These are phyloP conservation scores for Colletotrichum sojae DNA, from an alignment of 2,329 filamentous ascomycete genomes.

Conservation along the genomic window DNA sequence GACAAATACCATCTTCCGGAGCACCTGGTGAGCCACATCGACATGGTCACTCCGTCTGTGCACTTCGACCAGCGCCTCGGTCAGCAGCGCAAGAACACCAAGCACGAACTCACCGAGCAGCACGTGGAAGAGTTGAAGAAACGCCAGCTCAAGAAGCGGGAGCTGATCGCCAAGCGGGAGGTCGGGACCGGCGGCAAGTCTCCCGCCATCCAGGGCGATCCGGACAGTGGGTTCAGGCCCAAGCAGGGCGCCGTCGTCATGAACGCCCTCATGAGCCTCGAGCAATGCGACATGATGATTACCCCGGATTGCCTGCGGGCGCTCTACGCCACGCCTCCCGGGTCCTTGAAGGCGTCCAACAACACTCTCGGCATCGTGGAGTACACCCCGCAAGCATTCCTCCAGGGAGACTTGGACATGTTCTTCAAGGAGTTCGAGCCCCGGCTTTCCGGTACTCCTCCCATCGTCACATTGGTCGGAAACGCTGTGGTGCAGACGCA, in stretches of 20 bases:
- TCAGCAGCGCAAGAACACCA: constrained; percentile 44
- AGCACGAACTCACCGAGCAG: constrained; percentile 44
- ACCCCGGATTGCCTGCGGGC: constrained; percentile 69
- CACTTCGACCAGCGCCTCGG: constrained; percentile 53
- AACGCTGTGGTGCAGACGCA: constrained; percentile 58
- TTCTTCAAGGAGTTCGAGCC: constrained; percentile 62
- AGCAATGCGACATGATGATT: constrained; percentile 67
- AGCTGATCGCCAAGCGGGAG: constrained; percentile 40
- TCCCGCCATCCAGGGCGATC: constrained; percentile 48
- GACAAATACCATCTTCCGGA: constrained; percentile 58
- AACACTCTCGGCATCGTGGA: constrained; percentile 69
- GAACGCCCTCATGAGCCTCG: constrained; percentile 49
- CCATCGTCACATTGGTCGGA: constrained; percentile 62
- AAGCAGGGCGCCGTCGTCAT: constrained; percentile 49
- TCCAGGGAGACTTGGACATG: constrained; percentile 62
- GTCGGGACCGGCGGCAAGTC: constrained; percentile 33
- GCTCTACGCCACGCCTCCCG: constrained; percentile 61
- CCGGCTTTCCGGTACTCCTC: constrained; percentile 59
- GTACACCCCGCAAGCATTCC: constrained; percentile 65
- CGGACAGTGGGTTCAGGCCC: constrained; percentile 45
- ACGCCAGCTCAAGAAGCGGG: constrained; percentile 39
- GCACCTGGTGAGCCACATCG: constrained; percentile 54
- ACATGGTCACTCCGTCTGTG: constrained; percentile 59
- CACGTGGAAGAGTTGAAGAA: constrained; percentile 46
- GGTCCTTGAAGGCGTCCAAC: constrained; percentile 48